Base-by-base conservation (phyloP, 2,329 filamentous ascomycete species). In the Neofusicoccum kwambonambiense region DNA sequence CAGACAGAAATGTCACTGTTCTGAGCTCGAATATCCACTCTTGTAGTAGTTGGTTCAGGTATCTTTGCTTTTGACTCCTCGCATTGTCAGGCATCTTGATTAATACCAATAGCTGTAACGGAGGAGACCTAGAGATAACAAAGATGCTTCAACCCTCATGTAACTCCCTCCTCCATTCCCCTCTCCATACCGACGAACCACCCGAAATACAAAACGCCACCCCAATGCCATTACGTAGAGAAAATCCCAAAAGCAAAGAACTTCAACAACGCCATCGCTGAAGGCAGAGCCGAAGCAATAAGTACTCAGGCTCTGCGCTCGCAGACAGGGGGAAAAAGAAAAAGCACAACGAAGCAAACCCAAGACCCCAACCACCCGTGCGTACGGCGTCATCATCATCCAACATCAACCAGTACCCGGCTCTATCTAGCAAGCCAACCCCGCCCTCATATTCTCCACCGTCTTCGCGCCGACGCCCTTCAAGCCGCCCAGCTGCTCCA, bases 361-460 rank as follows among this genome's bases (percentile, higher is more conserved):
- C 27, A 31, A 31, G 6, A 31, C 22, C 22, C 22, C 3, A 22
- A 22, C 22, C 22, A 22, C 22, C 3, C 22, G 22, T 3, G 22
- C 22, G 22, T 22, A 22, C 27, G 6, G 27, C 27, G 1, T 31
- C 27, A 7, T 31, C 27, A 7, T 31, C 27, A 7, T 31, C 27
- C 27, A 31, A 7, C 27, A 31, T 31, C 27, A 31, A 31, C 27
- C 13, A 47, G 42, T 8, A 3, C 3, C 9, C 22, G 15, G 22
- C 22, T 22, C 22, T 22, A 22, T 15, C 34, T 31, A 60, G 47
- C 41, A 60, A 37, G 42, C 31, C 63, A 80, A 64, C 0, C 81
- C 81, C 61, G 75, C 67, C 42, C 81, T 70, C 82, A 84, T 84
- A 35, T 80, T 81, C 71, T 83, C 81, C 31, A 83, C 81, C n/a